These are phyloP conservation scores for Leccinum olivaceopallidum DNA, from an alignment of 768 basidiomycete species.

Conservation along the genomic window DNA sequence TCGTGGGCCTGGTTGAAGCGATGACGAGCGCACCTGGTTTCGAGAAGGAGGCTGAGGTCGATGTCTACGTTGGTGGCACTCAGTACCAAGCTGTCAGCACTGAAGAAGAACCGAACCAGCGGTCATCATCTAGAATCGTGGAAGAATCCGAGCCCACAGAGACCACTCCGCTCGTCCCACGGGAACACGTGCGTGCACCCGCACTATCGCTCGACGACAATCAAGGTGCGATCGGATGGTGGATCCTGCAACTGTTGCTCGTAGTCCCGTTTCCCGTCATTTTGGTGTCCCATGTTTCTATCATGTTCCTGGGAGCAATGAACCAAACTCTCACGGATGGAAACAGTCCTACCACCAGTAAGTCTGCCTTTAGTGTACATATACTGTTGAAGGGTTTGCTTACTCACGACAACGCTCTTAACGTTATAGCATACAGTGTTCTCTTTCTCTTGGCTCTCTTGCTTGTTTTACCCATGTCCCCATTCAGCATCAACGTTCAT, in stretches of 20 bases:
- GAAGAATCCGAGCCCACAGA: conserved; percentile 50
- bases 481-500: conserved; percentile 59
- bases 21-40: conserved; percentile 22
- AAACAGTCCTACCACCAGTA: conserved; percentile 48
- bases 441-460: conserved; percentile 49
- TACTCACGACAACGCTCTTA: background rate
- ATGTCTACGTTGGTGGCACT: conserved; percentile 16
- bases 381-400: background rate
- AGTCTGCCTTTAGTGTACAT: conserved; percentile 21
- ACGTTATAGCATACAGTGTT: conserved; percentile 47
- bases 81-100: conserved; percentile 30
- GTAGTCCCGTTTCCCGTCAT: conserved; percentile 55
- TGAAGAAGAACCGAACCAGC: conserved; percentile 20
- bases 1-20: conserved; percentile 40
- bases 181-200: conserved; percentile 21
- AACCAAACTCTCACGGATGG: conserved; percentile 67
- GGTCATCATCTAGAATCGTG: conserved; percentile 23
- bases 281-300: conserved; percentile 49
- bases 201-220: conserved; percentile 8
- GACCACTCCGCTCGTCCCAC: conserved; percentile 54
- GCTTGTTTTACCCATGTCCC: conserved; percentile 58
- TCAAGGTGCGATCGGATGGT: conserved; percentile 41
- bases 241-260: conserved; percentile 60
- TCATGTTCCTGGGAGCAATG: conserved; percentile 47
- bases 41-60: conserved; percentile 8